Base-by-base conservation (phyloP, 2,329 filamentous ascomycete genomes). In the Fusarium pseudoanthophilum region DNA sequence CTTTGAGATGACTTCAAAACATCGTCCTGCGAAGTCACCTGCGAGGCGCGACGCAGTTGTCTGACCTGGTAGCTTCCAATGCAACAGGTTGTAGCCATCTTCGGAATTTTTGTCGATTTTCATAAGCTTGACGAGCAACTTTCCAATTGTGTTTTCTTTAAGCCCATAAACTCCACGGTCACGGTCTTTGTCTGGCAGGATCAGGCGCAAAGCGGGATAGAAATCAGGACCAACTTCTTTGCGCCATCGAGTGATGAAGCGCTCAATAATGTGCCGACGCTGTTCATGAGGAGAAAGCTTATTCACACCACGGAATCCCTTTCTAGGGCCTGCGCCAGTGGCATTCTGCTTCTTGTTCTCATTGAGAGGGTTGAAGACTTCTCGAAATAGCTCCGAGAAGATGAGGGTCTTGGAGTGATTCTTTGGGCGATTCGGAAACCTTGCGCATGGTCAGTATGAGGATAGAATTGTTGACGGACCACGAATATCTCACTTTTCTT, bases 131-230 rank as follows among this genome's bases (percentile, higher is more conserved):
- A 98, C 93, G n/a, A 98, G 86, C 26, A 98, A 84, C 79, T 95
- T 97, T 15, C 92, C 95, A 67, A 99, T 95, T 10, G 92, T 90
- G 80, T 92, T 95, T 84, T 99, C 96, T 80, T 98, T 98, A 45
- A 99, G 86, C 2, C 95, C 94, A 78, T 98, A 99, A 85, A 97
- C 95, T 24, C 93, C 92, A 53, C 96, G 90, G 78, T 98, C 95
- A 43, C 95, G 90, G 79, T 99, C 96, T 79, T 97, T 97, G 78
- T 97, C 94, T 0, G 95, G 95, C 7, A 98, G 87, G 64, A 98
- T 97, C 52, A 99, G 88, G 26, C 96, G 91, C 81, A 99, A 89
- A 4, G 94, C 95, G 1, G 96, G 96, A 79, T 96, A 98, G 77
- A 99, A 93, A 81, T 99, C 96, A 75, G 94, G 85, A 32, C 96